A percentile compares a stretch with the other conserved stretches of the same genome.
These are phyloP conservation scores for Blastobotrys parvus DNA, from an alignment of 805 yeast genomes.

Conservation along the genomic window DNA sequence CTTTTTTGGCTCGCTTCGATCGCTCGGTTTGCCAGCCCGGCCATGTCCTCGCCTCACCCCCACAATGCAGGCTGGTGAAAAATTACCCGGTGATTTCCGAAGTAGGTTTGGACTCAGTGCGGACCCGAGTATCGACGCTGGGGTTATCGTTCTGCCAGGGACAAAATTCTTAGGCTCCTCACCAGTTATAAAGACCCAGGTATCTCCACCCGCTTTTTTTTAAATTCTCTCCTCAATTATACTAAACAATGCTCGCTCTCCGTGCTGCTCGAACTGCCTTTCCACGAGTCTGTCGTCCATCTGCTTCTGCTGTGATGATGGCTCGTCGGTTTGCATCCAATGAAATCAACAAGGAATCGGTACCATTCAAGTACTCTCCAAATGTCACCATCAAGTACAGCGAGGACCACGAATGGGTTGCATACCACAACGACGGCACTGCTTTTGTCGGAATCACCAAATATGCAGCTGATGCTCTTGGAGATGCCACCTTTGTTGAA, in stretches of 20 bases:
- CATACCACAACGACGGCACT: conserved; percentile 67
- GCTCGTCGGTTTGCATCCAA: conserved; percentile 22
- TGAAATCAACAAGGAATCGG: conserved; percentile 21
- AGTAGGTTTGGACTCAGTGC: neutral
- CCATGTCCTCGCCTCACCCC: too few relatives aligned
- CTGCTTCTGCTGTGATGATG: conserved; percentile 2
- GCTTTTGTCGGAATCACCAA: conserved; percentile 84
- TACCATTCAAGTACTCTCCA: conserved; percentile 23
- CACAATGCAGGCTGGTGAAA: neutral
- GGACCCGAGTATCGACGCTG: neutral
- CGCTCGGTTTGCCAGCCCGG: too few relatives aligned
- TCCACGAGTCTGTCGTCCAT: conserved; percentile 4
- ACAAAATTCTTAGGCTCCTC: too few relatives aligned
- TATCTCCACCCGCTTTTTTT: too few relatives aligned
- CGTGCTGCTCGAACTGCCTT: conserved; percentile 2
- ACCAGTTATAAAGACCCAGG: too few relatives aligned
- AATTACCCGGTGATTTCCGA: neutral
- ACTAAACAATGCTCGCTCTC: conserved; percentile 1
- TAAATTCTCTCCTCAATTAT: conserved; percentile 1
- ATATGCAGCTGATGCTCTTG: conserved; percentile 93
- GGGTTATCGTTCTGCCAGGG: too few relatives aligned
- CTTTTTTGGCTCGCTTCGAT: too few relatives aligned
- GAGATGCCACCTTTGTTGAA: conserved; percentile 93
- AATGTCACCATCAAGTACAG: conserved; percentile 44
- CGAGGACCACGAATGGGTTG: conserved; percentile 91